A percentile compares a stretch with the other conserved stretches of the same genome.
Conservation (phyloP, 176 grass and related monocot genomes). For the Tuctoria greenei region DNA sequence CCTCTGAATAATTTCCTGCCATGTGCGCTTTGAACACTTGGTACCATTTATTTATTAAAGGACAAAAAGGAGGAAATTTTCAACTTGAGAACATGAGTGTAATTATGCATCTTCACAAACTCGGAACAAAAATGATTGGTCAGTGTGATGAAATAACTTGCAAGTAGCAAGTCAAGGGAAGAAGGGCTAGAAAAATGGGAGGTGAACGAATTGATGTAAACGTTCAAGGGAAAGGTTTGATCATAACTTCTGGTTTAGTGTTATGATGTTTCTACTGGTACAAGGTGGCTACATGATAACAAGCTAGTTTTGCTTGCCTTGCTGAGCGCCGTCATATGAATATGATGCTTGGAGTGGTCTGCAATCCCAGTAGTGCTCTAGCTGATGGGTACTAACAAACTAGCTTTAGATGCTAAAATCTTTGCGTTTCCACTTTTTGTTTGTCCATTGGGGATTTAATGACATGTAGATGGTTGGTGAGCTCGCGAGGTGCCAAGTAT, state of each 20-base stretch:
- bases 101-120: not conserved
- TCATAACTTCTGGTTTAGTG: not conserved
- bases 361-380: slow-evolving; percentile 38
- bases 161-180: not conserved
- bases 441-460: slow-evolving; percentile 3
- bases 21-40: slow-evolving; percentile 2
- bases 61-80: not conserved
- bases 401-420: slow-evolving; percentile 34
- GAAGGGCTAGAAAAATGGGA: not conserved
- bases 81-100: not conserved
- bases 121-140: not conserved
- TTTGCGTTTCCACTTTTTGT: slow-evolving; percentile 12
- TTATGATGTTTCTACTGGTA: slow-evolving; percentile 17
- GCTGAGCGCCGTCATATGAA: slow-evolving; percentile 33
- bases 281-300: slow-evolving; percentile 34
- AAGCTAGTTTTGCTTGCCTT: slow-evolving; percentile 41
- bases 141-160: not conserved
- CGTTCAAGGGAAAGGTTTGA: slow-evolving; percentile 1
- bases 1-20: not conserved
- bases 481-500: slow-evolving; percentile 5
- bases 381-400: slow-evolving; percentile 34
- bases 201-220: slow-evolving; percentile 4
- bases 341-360: slow-evolving; percentile 42
- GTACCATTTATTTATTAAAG: not conserved
- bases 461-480: slow-evolving; percentile 15